Base-by-base conservation (phyloP, 352 stramenopile species). In the Phytophthora quininea region DNA sequence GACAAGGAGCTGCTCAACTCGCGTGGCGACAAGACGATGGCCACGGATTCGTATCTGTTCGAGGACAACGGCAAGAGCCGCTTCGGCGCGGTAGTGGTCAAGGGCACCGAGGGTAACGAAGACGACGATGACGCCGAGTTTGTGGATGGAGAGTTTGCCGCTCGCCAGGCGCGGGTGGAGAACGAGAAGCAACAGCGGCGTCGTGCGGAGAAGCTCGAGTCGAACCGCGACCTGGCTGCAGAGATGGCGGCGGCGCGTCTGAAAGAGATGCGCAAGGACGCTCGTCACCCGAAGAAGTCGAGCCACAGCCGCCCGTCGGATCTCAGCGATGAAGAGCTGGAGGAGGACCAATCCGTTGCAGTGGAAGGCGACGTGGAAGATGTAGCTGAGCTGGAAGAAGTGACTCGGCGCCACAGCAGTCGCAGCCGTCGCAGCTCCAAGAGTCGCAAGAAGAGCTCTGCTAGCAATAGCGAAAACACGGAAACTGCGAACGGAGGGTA, bases 161-260 rank as follows among this genome's bases (percentile, higher is more conserved):
- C 74, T 40, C 74, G 75, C 1, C 59, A 78, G 29, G 79, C 81
- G 10, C 70, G 76, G 15, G 76, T 88, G 67, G 58, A 88, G 42
- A 84, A 83, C 49, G 73, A 89, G 53, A 88, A 88, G 62, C 71
- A 82, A 30, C 72, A 76, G 68, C 69, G 73, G 40, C 73, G 76
- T 15, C 80, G 80, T 15, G 74, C 73, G 27, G 80, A 88, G 63
- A 92, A 92, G 42, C 76, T 92, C 52, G 84, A 92, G 63, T 85
- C 74, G 45, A 92, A 92, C 57, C 77, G 80, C 29, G 82, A 92
- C 54, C 40, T 86, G 61, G 90, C 89, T 64, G 84, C 84, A 4
- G 81, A 90, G 53, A 91, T 92, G 82, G 79, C 84, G 9, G 84
- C 84, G 0, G 80, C 80, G 32, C 79, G 84, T 19, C 72, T 92